Conservation (phyloP, 768 basidiomycete genomes). For the Serendipita indica region DNA sequence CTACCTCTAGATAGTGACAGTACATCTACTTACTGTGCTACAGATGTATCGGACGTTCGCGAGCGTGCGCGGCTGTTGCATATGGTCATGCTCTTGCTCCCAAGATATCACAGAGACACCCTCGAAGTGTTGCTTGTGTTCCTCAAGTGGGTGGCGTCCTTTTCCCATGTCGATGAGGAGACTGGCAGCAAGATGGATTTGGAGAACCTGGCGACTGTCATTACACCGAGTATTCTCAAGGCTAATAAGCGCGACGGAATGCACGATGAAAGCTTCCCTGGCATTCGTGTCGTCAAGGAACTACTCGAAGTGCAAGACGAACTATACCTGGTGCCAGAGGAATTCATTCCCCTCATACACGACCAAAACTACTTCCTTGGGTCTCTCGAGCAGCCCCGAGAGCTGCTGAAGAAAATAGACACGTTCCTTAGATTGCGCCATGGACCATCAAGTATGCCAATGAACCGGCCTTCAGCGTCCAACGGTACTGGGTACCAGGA, state of each 20-base stretch:
- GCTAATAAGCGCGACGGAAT: conserved; percentile 65
- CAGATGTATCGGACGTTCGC: conserved; percentile 56
- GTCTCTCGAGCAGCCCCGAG: conserved; percentile 82
- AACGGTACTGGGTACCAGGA: too few species aligned
- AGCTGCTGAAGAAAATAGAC: conserved; percentile 90
- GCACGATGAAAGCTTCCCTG: conserved; percentile 82
- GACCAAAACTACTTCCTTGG: conserved; percentile 88
- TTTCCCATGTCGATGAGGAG: conserved; percentile 93
- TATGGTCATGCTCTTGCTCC: conserved; percentile 70
- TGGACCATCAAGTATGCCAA: background rate
- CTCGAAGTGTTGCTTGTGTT: conserved; percentile 97
- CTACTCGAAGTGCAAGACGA: conserved; percentile 89
- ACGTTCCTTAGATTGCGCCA: conserved; percentile 42
- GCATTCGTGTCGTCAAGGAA: conserved; percentile 69
- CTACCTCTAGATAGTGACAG: background rate
- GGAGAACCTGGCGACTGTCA: conserved; percentile 88
- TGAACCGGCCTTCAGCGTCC: too few species aligned
- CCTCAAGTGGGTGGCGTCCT: conserved; percentile 98
- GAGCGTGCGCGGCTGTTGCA: conserved; percentile 78
- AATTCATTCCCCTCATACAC: conserved; percentile 70
- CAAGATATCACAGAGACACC: conserved; percentile 89
- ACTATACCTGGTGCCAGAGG: conserved; percentile 86
- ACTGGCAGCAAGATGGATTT: conserved; percentile 99
- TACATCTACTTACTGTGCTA: background rate
- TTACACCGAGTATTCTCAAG: conserved; percentile 95